Evolutionary conservation across 768 basidiomycete genomes (phyloP).

Genomic region (Phylloporus arenicola): DNA sequence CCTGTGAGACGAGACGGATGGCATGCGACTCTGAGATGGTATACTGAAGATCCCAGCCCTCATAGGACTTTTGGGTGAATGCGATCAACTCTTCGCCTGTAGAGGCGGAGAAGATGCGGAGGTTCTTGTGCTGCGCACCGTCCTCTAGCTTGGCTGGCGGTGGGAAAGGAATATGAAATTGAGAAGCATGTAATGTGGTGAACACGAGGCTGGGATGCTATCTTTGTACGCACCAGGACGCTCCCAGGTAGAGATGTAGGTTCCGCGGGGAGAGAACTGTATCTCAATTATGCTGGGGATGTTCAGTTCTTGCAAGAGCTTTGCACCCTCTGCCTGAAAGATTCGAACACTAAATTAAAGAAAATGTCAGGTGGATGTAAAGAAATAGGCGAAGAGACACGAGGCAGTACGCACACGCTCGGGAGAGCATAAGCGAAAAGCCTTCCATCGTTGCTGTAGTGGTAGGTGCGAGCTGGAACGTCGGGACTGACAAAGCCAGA

Average conservation of each 20-base stretch:
- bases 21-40: conserved; percentile 87
- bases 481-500: conserved; percentile 64
- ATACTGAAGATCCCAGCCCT: conserved; percentile 89
- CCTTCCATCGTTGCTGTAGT: conserved; percentile 83
- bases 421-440: conserved; percentile 83
- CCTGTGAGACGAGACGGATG: conserved; percentile 69
- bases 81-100: conserved; percentile 83
- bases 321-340: conserved; percentile 66
- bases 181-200: conserved; percentile 11
- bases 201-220: conserved; percentile 22
- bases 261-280: conserved; percentile 89
- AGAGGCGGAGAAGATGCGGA: conserved; percentile 81
- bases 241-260: conserved; percentile 94
- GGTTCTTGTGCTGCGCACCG: conserved; percentile 88
- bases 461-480: conserved; percentile 65
- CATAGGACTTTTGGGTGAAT: conserved; percentile 87
- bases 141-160: conserved; percentile 76
- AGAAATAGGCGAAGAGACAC: conserved; percentile 8
- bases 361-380: conserved; percentile 11
- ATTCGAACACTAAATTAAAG: conserved; percentile 56
- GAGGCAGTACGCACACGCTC: conserved; percentile 49
- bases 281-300: conserved; percentile 77
- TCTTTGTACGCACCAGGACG: conserved; percentile 54
- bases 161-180: conserved; percentile 2
- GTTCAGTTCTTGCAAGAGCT: conserved; percentile 69